Evolutionary conservation across 2,329 filamentous ascomycete species (phyloP).

Genomic region (Sporothrix curviconia): DNA sequence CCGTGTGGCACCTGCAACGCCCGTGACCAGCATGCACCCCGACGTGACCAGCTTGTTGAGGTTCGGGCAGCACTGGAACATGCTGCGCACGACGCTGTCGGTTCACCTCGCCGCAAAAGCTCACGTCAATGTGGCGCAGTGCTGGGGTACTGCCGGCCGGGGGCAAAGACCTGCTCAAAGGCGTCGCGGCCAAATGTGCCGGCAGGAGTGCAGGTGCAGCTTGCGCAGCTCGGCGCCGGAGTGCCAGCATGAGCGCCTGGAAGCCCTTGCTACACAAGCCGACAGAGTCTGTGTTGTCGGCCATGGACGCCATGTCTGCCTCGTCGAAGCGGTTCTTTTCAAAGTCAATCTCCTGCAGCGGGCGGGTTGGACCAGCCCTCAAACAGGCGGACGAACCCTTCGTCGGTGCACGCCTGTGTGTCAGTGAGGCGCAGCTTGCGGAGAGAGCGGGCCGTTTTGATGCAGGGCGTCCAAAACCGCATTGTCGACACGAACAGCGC

Average conservation of each 20-base stretch:
- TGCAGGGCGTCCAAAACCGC: conserved; percentile 65
- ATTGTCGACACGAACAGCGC: conserved; percentile 61
- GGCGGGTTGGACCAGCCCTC: conserved; percentile 67
- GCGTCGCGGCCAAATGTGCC: conserved; percentile 68
- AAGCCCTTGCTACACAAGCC: conserved; percentile 74
- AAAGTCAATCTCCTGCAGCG: conserved; percentile 64
- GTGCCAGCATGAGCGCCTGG: conserved; percentile 73
- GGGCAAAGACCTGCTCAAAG: conserved; percentile 67
- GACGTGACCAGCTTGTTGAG: conserved; percentile 56
- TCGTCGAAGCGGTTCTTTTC: conserved; percentile 73
- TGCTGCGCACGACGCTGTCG: conserved; percentile 55
- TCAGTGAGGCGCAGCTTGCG: conserved; percentile 75
- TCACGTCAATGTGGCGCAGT: conserved; percentile 66
- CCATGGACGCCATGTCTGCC: conserved; percentile 59
- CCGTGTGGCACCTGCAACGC: conserved; percentile 48
- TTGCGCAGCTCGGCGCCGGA: conserved; percentile 60
- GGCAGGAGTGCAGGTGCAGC: conserved; percentile 76
- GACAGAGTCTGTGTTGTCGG: conserved; percentile 56
- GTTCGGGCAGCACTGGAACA: conserved; percentile 59
- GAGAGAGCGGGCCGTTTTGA: conserved; percentile 58
- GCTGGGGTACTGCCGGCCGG: conserved; percentile 56
- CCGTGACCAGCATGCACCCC: conserved; percentile 57
- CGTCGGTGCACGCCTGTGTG: conserved; percentile 69
- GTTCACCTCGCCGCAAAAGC: conserved; percentile 66
- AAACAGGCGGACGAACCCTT: conserved; percentile 67